phyloP scores from a whole-genome alignment of 495 filamentous ascomycete species.

The Xylaria palmicola region DNA sequence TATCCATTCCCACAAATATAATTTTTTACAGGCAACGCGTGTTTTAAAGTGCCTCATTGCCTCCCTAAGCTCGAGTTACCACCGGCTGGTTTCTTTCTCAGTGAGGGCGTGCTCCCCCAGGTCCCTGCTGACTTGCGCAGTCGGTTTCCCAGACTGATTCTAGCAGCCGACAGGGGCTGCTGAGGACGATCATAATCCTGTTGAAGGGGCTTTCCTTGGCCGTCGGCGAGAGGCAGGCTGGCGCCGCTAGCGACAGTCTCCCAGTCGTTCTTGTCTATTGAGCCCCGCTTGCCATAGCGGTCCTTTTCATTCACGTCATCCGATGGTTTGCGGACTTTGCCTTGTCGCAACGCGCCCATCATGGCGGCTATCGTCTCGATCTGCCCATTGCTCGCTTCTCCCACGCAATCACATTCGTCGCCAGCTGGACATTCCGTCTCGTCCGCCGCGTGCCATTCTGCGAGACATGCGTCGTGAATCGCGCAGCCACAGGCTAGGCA shows the following conservation, averaged over 20 bases:
- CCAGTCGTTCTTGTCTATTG: slow-evolving; percentile 34
- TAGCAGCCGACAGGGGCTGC: slow-evolving; percentile 42
- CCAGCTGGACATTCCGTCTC: slow-evolving; percentile 48
- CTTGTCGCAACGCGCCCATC: slow-evolving; percentile 31
- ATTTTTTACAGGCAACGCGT: no score
- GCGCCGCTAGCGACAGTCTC: slow-evolving; percentile 32
- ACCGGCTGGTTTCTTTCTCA: slow-evolving; percentile 21
- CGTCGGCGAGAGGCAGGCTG: slow-evolving; percentile 23
- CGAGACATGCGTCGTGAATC: slow-evolving; percentile 54
- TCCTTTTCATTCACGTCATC: slow-evolving; percentile 7
- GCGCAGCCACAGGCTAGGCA: slow-evolving; percentile 64
- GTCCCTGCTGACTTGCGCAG: slow-evolving; percentile 41
- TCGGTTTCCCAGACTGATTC: slow-evolving; percentile 46
- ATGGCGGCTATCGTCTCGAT: slow-evolving; percentile 44
- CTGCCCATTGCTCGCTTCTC: slow-evolving; percentile 38
- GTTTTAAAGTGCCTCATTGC: neutral
- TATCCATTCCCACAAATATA: no score
- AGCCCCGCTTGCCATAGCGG: slow-evolving; percentile 18
- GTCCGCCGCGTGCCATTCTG: slow-evolving; percentile 49
- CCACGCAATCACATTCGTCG: slow-evolving; percentile 48
- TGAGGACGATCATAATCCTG: slow-evolving; percentile 18
- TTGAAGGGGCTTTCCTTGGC: slow-evolving; percentile 20
- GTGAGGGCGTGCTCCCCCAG: slow-evolving; percentile 28
- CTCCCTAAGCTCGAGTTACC: neutral
- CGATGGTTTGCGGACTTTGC: slow-evolving; percentile 24